Percentiles rank a stretch among this genome's conserved stretches.
These are phyloP conservation scores for Acephala macrosclerotiorum DNA, from an alignment of 2,329 filamentous ascomycete species.

Conservation along the genomic window DNA sequence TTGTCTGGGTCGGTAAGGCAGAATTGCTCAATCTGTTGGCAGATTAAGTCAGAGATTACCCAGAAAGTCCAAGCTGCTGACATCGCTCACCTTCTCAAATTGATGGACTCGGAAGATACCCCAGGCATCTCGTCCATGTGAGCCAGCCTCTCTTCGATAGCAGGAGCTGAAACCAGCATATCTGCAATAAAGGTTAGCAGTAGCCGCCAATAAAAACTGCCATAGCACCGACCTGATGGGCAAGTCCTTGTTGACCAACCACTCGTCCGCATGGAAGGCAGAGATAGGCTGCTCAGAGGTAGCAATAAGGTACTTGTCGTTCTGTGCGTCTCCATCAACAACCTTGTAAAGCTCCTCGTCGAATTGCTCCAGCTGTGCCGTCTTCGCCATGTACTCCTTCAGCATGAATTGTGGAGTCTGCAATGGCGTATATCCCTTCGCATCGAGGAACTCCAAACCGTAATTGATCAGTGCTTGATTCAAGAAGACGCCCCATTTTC, in stretches of 20 bases:
- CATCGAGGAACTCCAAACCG: slow-evolving; percentile 85
- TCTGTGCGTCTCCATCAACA: slow-evolving; percentile 82
- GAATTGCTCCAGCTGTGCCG: slow-evolving; percentile 94
- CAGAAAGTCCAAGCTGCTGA: neutral
- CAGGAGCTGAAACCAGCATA: slow-evolving; percentile 93
- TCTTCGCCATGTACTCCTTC: slow-evolving; percentile 96
- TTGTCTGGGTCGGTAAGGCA: slow-evolving; percentile 84
- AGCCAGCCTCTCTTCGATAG: slow-evolving; percentile 94
- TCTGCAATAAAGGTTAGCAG: slow-evolving; percentile 40
- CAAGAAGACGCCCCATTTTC: slow-evolving; percentile 86
- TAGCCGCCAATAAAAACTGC: neutral
- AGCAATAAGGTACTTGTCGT: slow-evolving; percentile 82
- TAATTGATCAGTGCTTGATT: slow-evolving; percentile 97
- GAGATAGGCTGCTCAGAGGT: slow-evolving; percentile 96
- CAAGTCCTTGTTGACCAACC: slow-evolving; percentile 83
- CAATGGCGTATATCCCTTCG: slow-evolving; percentile 81
- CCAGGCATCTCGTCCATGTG: slow-evolving; percentile 93
- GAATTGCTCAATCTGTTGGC: slow-evolving; percentile 75
- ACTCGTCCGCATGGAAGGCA: slow-evolving; percentile 91
- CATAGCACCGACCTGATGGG: slow-evolving; percentile 75
- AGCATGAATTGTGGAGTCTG: slow-evolving; percentile 95
- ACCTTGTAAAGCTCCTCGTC: slow-evolving; percentile 99
- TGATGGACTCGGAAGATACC: slow-evolving; percentile 98
- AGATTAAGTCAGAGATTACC: slow-evolving; percentile 32
- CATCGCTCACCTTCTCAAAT: slow-evolving; percentile 79